Percentiles rank a stretch among this genome's conserved stretches.
Conservation (phyloP, 2,329 filamentous ascomycete genomes). For the Aspergillus ustus region DNA sequence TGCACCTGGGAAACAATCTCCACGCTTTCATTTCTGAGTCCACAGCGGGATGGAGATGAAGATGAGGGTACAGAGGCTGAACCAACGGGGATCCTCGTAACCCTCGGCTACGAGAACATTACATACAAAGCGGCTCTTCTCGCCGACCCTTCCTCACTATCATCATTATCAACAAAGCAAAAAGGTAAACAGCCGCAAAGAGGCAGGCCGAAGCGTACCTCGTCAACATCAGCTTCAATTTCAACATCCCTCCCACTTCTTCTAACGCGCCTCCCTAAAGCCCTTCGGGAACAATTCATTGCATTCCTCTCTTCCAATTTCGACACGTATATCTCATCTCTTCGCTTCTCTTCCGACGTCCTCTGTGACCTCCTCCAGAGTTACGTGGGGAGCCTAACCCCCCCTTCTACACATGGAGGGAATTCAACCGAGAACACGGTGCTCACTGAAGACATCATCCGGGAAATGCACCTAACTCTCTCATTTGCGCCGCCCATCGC, state of each 20-base stretch:
- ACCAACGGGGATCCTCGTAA: conserved; percentile 51
- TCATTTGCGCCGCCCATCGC: conserved; percentile 42
- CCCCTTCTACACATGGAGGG: background rate
- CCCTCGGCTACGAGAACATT: conserved; percentile 55
- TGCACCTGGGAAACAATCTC: conserved; percentile 51
- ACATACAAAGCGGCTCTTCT: conserved; percentile 58
- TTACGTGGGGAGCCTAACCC: conserved; percentile 31
- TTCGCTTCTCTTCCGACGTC: conserved; percentile 51
- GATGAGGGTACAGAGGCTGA: background rate
- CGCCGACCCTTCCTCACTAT: conserved; percentile 31
- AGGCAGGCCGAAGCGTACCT: background rate
- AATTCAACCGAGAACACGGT: background rate
- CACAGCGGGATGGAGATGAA: background rate
- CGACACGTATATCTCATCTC: conserved; percentile 53
- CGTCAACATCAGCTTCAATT: background rate
- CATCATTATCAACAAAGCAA: background rate
- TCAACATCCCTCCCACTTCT: conserved; percentile 57
- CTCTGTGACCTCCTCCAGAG: conserved; percentile 51
- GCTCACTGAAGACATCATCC: conserved; percentile 38
- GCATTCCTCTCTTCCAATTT: conserved; percentile 56
- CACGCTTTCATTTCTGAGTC: conserved; percentile 35
- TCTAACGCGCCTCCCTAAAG: conserved; percentile 55
- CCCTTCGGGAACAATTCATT: conserved; percentile 54
- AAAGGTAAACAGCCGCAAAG: background rate
- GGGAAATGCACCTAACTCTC: conserved; percentile 46